Base-by-base conservation (phyloP, 2,329 filamentous ascomycete genomes). In the Celoporthe dispersa region DNA sequence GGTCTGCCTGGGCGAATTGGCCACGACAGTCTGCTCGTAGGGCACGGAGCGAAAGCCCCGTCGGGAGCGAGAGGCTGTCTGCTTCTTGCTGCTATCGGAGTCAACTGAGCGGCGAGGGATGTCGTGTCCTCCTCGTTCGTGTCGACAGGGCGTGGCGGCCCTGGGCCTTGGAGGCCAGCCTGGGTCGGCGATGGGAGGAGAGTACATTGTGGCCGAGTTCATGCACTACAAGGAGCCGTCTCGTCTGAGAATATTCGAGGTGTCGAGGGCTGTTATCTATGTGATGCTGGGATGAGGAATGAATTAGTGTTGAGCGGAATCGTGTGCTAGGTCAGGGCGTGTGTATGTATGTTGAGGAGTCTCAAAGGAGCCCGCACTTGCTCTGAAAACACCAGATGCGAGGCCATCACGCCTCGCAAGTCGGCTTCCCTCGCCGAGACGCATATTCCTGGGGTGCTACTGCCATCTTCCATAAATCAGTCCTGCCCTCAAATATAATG, bases 31-130 rank as follows among this genome's bases (percentile, higher is more conserved):
- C 2, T 14, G 35, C 37, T 57, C 7, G 16, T 68, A 68, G 33
- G 66, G 57, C 16, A 68, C n/a, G 2, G 66, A 62, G 11, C 35
- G 25, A 25, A 59, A 59, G 3, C 44, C 61, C 12, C n/a, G 61
- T 33, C 37, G 28, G 35, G 28, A n/a, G 12, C 37, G 19, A 41
- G 59, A 37, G 9, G 33, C n/a, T 2, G 19, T 33, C 5, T 16
- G 55, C 5, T 33, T 59, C 59, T 22, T 31, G 19, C 1, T 5
- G 7, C 9, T 37, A 7, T 39, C 3, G 19, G 19, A 9, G 8
- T 39, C 60, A 25, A 3, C 22, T 25, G 37, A 9, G 19, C 16
- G 14, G 9, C 19, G 3, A 16, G 37, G 33, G 6, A 28, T 28
- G 5, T 37, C 8, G 8, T 25, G 60, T 28, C 3, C 9, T 22